phyloP scores from a whole-genome alignment of 2,329 filamentous ascomycete species.

The Fusarium tjaetaba region DNA sequence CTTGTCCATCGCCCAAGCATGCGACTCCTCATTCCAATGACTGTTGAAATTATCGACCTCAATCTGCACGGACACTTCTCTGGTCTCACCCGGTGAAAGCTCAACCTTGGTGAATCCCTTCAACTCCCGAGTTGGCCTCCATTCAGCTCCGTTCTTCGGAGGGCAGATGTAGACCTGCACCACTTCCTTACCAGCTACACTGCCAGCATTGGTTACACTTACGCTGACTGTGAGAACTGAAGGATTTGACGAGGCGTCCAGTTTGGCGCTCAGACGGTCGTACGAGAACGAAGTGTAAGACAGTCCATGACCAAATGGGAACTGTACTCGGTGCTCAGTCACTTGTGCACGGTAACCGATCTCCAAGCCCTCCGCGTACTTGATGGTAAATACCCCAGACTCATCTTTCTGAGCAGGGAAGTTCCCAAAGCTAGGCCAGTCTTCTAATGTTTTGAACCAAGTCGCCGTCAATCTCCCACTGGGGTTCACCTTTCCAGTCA shows the following conservation, averaged over 20 bases:
- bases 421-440: neutral
- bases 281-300: slow-evolving; percentile 21
- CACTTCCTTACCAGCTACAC: slow-evolving; percentile 14
- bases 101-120: slow-evolving; percentile 22
- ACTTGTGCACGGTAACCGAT: slow-evolving; percentile 22
- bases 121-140: slow-evolving; percentile 22
- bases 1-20: neutral
- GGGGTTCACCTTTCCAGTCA: neutral
- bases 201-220: slow-evolving; percentile 6
- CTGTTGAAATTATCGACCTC: rapidly evolving
- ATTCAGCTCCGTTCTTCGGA: neutral
- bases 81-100: neutral
- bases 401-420: slow-evolving; percentile 15
- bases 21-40: neutral
- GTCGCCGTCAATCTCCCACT: neutral
- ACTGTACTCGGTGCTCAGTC: neutral
- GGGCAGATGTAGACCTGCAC: slow-evolving; percentile 12
- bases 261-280: neutral
- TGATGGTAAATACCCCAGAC: neutral
- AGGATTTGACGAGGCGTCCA: neutral
- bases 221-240: rapidly evolving
- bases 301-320: slow-evolving; percentile 19
- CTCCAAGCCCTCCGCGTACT: slow-evolving; percentile 15
- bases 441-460: neutral
- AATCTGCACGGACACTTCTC: slow-evolving; percentile 52